Evolutionary conservation across 208 protist species (phyloP).

Genomic region (Acanthamoeba healyi): DNA sequence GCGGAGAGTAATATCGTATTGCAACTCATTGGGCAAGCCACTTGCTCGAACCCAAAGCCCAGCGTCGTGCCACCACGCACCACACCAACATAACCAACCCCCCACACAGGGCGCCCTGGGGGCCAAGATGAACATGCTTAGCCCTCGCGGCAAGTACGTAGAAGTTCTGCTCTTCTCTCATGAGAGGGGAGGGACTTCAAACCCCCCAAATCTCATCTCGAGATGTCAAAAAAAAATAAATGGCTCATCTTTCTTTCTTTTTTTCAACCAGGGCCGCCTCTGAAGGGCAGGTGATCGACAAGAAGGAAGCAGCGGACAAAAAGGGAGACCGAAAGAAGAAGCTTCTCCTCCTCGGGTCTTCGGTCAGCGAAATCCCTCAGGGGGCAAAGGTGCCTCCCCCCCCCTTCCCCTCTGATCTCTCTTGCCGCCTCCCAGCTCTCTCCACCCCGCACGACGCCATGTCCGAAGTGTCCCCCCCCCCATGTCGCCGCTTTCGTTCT

Average conservation of each 20-base stretch:
- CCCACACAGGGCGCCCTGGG: too few relatives aligned
- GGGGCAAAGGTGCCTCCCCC: neutral
- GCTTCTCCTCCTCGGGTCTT: conserved; percentile 25
- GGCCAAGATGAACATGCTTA: neutral
- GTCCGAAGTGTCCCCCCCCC: too few relatives aligned
- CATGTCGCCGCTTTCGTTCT: neutral
- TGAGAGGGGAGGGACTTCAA: too few relatives aligned
- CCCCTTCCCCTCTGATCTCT: neutral
- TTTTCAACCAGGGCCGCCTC: neutral
- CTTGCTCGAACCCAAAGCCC: too few relatives aligned
- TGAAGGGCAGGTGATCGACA: neutral
- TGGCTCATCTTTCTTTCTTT: too few relatives aligned
- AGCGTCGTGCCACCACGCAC: too few relatives aligned
- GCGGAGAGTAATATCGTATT: too few relatives aligned
- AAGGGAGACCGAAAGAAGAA: conserved; percentile 14
- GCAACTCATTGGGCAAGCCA: too few relatives aligned
- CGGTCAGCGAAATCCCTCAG: neutral
- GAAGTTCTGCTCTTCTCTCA: neutral
- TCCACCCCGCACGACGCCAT: neutral
- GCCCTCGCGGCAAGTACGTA: conserved; percentile 3
- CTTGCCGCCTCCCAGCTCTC: neutral
- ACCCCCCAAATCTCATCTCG: too few relatives aligned
- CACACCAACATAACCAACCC: too few relatives aligned
- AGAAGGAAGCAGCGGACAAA: conserved; percentile 7
- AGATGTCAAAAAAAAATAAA: too few relatives aligned